These are phyloP conservation scores for Rhytidhysteron rufulum DNA, from an alignment of 2,329 filamentous ascomycete species.

Conservation along the genomic window DNA sequence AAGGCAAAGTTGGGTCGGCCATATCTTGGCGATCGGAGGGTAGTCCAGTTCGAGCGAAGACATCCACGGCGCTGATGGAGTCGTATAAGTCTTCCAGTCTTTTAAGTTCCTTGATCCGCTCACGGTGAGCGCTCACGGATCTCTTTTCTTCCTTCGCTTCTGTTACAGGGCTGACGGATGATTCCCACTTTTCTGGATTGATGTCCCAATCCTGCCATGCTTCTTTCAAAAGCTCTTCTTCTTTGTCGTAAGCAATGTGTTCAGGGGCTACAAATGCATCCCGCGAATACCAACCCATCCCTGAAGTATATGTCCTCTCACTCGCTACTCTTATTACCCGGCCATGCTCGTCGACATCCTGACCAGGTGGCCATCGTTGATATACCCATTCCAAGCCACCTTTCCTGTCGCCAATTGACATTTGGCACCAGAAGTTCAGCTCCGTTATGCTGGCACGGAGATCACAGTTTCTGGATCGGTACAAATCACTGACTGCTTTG, in stretches of 20 bases:
- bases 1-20: slow-evolving; percentile 62
- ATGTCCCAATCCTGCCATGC: slow-evolving; percentile 65
- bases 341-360: slow-evolving; percentile 64
- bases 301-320: slow-evolving; percentile 68
- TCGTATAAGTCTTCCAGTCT: slow-evolving; percentile 54
- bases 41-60: slow-evolving; percentile 51
- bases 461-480: slow-evolving; percentile 65
- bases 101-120: slow-evolving; percentile 36
- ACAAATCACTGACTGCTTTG: slow-evolving; percentile 65
- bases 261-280: slow-evolving; percentile 49
- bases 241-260: slow-evolving; percentile 41
- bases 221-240: slow-evolving; percentile 63
- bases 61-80: slow-evolving; percentile 63
- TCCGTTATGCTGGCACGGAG: slow-evolving; percentile 78
- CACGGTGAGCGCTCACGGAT: slow-evolving; percentile 43
- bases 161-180: neutral
- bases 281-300: slow-evolving; percentile 72
- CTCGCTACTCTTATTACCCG: slow-evolving; percentile 75
- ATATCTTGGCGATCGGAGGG: slow-evolving; percentile 40
- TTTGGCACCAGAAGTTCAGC: slow-evolving; percentile 95
- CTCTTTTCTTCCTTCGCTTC: neutral
- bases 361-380: slow-evolving; percentile 68
- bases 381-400: slow-evolving; percentile 89
- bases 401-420: slow-evolving; percentile 84
- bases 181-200: slow-evolving; percentile 57